Base-by-base conservation (phyloP, 148 eudicot species). In the Amaranthus hypochondriacus region DNA sequence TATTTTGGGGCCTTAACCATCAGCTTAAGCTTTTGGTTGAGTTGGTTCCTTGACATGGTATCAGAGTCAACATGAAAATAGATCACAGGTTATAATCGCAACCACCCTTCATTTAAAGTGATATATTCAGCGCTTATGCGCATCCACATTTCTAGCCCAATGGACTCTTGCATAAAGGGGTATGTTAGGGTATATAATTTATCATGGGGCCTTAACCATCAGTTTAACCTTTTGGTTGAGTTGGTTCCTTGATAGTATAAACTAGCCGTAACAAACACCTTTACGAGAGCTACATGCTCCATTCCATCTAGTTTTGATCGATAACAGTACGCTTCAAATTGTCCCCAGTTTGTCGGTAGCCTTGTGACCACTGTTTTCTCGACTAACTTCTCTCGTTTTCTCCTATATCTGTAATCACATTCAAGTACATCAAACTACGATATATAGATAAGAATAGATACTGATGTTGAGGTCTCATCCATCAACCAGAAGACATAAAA, bases 381-480 rank as follows among this genome's bases (percentile, higher is more conserved):
- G 4, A 93, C 98, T 58, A 93, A 77, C 50, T 81, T 89, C 79
- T 93, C 98, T 84, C 98, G 84, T 78, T 93, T 93, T 70, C 97
- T 87, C 66, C 81, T 85, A 77, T 91, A 93, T 84, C 98, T 93
- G 74, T 62, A 70, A 73, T 50, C n/a, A 73, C 7, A 55, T 15
- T 3, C 64, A 62, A 66, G 7, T 44, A 76, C 70, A 56, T 67
- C 52, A 71, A 71, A 14, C 57, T 5, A 48, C 52, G 1, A 53
- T 39, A 18, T 39, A 60, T n/a, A 11, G 6, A 56, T 6, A 6
- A 2, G 13, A 48, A 6, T n/a, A 6, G 6, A 49, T 48, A 66
- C 39, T 28, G 39, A 28, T 28, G 1, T 28, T 28, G 39, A 28
- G 39, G 39, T 28, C 39, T 28, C 53, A 57, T 56, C 54, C n/a